Evolutionary conservation across 225 moss, liverwort and hornwort genomes (phyloP).

Genomic region (Bryum argenteum): DNA sequence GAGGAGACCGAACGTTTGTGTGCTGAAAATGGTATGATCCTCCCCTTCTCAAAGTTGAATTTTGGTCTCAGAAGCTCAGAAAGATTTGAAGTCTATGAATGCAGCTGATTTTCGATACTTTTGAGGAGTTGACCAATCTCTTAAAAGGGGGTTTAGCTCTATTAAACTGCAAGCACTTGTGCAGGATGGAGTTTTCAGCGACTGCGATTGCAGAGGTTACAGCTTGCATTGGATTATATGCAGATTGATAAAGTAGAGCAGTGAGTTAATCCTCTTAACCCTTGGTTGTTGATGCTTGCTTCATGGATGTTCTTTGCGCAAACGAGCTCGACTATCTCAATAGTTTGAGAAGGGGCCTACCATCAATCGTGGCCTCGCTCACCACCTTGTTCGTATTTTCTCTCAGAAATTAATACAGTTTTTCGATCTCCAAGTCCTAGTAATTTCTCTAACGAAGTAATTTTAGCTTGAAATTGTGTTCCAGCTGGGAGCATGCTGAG

Average conservation of each 20-base stretch:
- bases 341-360: neutral
- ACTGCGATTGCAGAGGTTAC: constrained; percentile 64
- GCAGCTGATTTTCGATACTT: neutral
- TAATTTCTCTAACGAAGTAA: neutral
- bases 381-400: neutral
- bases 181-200: constrained; percentile 73
- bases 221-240: constrained; percentile 71
- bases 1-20: constrained; percentile 68
- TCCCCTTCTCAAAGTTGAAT: neutral
- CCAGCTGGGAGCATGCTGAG: neutral
- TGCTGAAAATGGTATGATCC: constrained; percentile 62
- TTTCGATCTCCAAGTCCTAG: neutral
- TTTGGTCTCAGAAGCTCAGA: neutral
- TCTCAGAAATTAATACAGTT: neutral
- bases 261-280: constrained; percentile 34
- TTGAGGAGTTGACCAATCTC: neutral
- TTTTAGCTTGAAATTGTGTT: neutral
- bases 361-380: neutral
- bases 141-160: neutral
- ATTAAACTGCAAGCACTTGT: constrained; percentile 22
- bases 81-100: constrained; percentile 3
- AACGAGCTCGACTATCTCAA: neutral
- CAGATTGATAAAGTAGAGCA: constrained; percentile 66
- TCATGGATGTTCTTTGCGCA: neutral
- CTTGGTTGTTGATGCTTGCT: neutral